phyloP scores from a whole-genome alignment of 2,329 filamentous ascomycete genomes.

The Chalaropsis ovoidea region DNA sequence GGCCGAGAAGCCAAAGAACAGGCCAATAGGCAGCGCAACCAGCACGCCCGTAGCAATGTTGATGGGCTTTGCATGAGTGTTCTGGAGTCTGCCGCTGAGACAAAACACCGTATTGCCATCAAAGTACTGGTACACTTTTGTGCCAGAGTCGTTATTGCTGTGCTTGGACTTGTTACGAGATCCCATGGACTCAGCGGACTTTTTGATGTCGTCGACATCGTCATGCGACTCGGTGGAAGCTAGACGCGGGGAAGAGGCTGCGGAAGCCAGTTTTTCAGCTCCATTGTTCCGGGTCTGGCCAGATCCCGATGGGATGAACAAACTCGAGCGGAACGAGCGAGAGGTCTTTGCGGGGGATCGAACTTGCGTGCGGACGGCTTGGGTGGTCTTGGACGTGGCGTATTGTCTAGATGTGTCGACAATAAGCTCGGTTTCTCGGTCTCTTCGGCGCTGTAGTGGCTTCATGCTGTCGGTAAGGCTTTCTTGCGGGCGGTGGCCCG shows the following conservation, averaged over 20 bases:
- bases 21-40: constrained; percentile 62
- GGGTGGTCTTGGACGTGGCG: constrained; percentile 31
- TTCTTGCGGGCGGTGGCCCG: constrained; percentile 45
- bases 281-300: constrained; percentile 50
- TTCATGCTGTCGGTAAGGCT: constrained; percentile 69
- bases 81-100: constrained; percentile 74
- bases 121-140: constrained; percentile 81
- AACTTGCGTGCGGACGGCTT: constrained; percentile 28
- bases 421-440: constrained; percentile 38
- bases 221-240: constrained; percentile 50
- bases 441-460: constrained; percentile 49
- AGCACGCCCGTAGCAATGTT: constrained; percentile 78
- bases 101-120: constrained; percentile 88
- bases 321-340: constrained; percentile 65
- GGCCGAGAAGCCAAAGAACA: constrained; percentile 81
- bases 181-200: constrained; percentile 32
- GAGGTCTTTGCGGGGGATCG: constrained; percentile 60
- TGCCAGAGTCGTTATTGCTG: constrained; percentile 36
- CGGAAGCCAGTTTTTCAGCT: constrained; percentile 75
- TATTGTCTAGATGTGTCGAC: constrained; percentile 53
- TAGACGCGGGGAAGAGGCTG: constrained; percentile 42
- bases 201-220: constrained; percentile 30
- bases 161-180: constrained; percentile 31
- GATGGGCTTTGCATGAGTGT: constrained; percentile 75
- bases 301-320: constrained; percentile 48